Conservation (phyloP, 2,329 filamentous ascomycete species). For the Metarhizium album region DNA sequence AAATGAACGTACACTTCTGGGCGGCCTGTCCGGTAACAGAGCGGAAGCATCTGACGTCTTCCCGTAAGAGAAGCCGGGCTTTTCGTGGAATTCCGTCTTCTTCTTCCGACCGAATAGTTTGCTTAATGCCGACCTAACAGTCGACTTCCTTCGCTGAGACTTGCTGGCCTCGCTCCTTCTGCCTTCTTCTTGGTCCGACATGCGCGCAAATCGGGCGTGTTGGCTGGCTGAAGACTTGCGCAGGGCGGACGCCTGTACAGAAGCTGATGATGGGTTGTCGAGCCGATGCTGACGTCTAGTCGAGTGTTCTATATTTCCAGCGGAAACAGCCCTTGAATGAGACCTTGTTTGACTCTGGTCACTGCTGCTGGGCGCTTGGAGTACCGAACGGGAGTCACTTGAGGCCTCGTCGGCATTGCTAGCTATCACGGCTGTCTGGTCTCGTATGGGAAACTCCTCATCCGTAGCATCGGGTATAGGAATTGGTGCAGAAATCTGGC, state of each 20-base stretch:
- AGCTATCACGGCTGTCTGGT: conserved; percentile 24
- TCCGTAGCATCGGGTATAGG: conserved; percentile 38
- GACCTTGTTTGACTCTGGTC: background rate
- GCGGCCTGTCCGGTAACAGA: conserved; percentile 17
- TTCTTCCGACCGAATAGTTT: conserved; percentile 49
- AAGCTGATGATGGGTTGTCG: background rate
- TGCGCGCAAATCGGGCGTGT: conserved; percentile 7
- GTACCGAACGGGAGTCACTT: background rate
- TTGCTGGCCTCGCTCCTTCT: background rate
- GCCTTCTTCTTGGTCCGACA: conserved; percentile 8
- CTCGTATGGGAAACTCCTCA: conserved; percentile 43
- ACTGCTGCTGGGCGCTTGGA: background rate
- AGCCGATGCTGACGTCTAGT: background rate
- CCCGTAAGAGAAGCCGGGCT: background rate
- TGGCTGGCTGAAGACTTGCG: background rate
- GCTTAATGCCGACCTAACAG: conserved; percentile 42
- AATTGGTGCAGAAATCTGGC: conserved; percentile 51
- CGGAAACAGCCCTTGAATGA: background rate
- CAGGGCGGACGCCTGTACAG: background rate
- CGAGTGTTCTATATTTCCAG: background rate
- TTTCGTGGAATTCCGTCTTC: conserved; percentile 24
- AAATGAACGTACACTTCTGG: conserved; percentile 36
- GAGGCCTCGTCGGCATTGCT: conserved; percentile 14
- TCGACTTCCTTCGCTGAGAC: conserved; percentile 47
- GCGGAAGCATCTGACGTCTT: background rate